phyloP scores from a whole-genome alignment of 176 grass and related monocot genomes.

The Echinochloa phyllopogon region DNA sequence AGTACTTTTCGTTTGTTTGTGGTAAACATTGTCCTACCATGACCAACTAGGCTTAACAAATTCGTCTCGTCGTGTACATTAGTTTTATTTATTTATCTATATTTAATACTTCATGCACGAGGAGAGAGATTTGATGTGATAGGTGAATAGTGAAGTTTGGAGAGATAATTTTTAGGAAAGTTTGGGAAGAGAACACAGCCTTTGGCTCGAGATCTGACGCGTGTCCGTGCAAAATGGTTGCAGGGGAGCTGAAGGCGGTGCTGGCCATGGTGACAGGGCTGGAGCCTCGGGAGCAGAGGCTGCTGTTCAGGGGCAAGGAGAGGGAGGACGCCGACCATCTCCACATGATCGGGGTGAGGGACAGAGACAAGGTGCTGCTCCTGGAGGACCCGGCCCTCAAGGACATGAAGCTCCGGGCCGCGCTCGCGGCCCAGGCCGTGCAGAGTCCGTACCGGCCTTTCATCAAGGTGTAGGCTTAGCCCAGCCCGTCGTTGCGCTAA shows the following conservation, averaged over 20 bases:
- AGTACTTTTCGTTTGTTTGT: too few species aligned
- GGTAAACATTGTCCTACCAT: too few species aligned
- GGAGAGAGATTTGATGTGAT: too few species aligned
- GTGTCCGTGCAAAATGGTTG: background rate
- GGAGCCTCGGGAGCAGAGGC: slow-evolving; percentile 80
- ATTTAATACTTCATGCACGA: too few species aligned
- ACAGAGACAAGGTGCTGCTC: slow-evolving; percentile 86
- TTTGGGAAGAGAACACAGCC: too few species aligned
- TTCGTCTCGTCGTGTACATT: too few species aligned
- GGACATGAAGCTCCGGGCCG: slow-evolving; percentile 69
- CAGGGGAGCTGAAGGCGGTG: slow-evolving; percentile 78
- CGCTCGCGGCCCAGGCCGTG: background rate
- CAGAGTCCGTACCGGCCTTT: slow-evolving; percentile 21
- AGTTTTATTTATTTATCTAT: too few species aligned
- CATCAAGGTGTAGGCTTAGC: slow-evolving; percentile 30
- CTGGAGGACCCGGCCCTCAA: slow-evolving; percentile 86
- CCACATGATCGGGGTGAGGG: slow-evolving; percentile 92
- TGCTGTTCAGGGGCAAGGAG: slow-evolving; percentile 92
- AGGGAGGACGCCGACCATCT: slow-evolving; percentile 83
- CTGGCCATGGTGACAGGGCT: slow-evolving; percentile 75
- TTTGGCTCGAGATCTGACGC: slow-evolving; percentile 9
- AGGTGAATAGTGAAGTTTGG: too few species aligned
- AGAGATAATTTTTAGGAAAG: too few species aligned
- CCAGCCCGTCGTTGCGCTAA: too few species aligned
- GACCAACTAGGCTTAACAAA: too few species aligned